phyloP scores from a whole-genome alignment of 2,329 filamentous ascomycete genomes.

The Orbilia quercus region DNA sequence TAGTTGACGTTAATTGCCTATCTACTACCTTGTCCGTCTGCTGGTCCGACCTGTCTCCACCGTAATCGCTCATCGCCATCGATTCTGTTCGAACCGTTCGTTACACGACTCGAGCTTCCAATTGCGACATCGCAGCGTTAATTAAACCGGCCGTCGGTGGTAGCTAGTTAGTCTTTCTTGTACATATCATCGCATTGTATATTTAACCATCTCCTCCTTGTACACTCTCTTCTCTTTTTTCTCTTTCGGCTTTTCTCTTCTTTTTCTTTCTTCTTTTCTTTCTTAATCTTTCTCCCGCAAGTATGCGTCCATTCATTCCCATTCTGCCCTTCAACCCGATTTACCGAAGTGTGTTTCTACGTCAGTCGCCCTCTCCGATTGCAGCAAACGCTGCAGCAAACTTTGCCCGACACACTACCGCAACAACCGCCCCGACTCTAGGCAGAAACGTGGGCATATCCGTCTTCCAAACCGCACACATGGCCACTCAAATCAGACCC shows the following conservation, averaged over 20 bases:
- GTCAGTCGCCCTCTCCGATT: constrained; percentile 49
- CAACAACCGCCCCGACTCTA: constrained; percentile 30
- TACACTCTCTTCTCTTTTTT: constrained; percentile 32
- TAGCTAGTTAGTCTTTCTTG: constrained; percentile 18
- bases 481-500: constrained; percentile 63
- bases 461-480: constrained; percentile 46
- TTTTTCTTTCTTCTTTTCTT: constrained; percentile 22
- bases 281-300: constrained; percentile 4
- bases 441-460: constrained; percentile 48
- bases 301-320: constrained; percentile 51
- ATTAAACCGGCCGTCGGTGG: constrained; percentile 17
- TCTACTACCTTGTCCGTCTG: constrained; percentile 39
- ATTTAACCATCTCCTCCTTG: constrained; percentile 30
- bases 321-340: constrained; percentile 50
- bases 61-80: neutral
- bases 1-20: constrained; percentile 44
- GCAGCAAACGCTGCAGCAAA: constrained; percentile 54
- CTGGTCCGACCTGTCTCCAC: constrained; percentile 21
- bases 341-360: constrained; percentile 51
- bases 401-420: constrained; percentile 25
- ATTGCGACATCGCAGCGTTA: constrained; percentile 50
- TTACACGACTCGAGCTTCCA: constrained; percentile 1
- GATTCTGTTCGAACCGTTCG: neutral
- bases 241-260: constrained; percentile 11
- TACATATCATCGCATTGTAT: constrained; percentile 27